phyloP scores from a whole-genome alignment of 1,139 yeast genomes.

The Debaryomyces udenii region DNA sequence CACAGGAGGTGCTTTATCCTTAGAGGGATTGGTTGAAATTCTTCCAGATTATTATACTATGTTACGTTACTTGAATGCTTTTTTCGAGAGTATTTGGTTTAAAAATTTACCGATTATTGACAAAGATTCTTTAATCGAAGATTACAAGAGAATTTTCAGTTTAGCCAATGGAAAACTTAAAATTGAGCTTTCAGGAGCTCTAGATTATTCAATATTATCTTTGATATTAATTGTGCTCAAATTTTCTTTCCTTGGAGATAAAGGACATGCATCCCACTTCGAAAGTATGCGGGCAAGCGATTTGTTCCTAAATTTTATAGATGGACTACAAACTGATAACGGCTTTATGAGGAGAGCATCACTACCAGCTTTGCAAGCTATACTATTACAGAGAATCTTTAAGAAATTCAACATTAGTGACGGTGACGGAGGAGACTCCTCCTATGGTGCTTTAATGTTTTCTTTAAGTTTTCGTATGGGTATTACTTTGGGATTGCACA shows the following conservation, averaged over 20 bases:
- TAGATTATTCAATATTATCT: slow-evolving; percentile 2
- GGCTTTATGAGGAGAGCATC: slow-evolving; percentile 6
- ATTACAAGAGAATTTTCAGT: background rate
- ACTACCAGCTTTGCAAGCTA: slow-evolving; percentile 11
- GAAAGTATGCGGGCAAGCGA: background rate
- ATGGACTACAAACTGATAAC: background rate
- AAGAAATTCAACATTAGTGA: slow-evolving; percentile 11
- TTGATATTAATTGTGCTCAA: slow-evolving; percentile 1
- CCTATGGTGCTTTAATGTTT: slow-evolving; percentile 8
- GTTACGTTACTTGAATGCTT: background rate
- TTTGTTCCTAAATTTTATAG: slow-evolving; percentile 1
- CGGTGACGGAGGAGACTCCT: slow-evolving; percentile 12
- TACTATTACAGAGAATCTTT: slow-evolving; percentile 9
- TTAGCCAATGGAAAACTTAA: background rate
- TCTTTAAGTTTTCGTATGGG: slow-evolving; percentile 12
- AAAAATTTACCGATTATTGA: slow-evolving; percentile 5
- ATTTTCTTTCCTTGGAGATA: slow-evolving; percentile 2
- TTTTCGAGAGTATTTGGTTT: slow-evolving; percentile 6
- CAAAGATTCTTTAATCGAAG: background rate
- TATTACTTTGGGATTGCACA: slow-evolving; percentile 9
- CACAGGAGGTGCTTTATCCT: background rate
- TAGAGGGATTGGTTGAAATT: background rate
- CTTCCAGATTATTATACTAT: slow-evolving; percentile 1
- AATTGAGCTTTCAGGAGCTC: background rate
- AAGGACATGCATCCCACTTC: background rate